Evolutionary conservation across 139 green algal species (phyloP).

Genomic region (Chloropicon primus): DNA sequence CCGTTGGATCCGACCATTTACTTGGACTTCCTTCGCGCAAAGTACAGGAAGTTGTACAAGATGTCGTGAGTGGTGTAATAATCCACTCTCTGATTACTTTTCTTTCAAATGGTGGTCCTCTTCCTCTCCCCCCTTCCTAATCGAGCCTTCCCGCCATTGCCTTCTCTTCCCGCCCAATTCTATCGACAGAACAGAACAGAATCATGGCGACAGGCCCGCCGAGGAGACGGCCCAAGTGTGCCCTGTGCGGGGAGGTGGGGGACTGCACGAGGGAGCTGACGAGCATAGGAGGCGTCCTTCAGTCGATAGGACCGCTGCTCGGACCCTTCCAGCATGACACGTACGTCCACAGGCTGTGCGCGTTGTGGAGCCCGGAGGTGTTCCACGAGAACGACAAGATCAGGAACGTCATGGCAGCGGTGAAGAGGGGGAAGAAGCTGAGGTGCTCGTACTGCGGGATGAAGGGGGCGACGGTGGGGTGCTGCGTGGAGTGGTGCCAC

Average conservation of each 20-base stretch:
- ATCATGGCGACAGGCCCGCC: too few relatives aligned
- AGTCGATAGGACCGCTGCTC: conserved; percentile 19
- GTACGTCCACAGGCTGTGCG: conserved; percentile 23
- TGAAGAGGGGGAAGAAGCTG: conserved; percentile 13
- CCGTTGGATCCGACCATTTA: conserved; percentile 57
- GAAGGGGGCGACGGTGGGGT: conserved; percentile 17
- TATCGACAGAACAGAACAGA: too few relatives aligned
- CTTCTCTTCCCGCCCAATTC: too few relatives aligned
- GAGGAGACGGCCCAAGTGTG: neutral
- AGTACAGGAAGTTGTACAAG: conserved; percentile 70
- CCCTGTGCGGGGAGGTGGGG: neutral
- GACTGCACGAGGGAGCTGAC: neutral
- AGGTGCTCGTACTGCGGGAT: conserved; percentile 8
- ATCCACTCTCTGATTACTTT: too few relatives aligned
- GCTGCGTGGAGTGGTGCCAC: conserved; percentile 16
- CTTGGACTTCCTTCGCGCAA: conserved; percentile 54
- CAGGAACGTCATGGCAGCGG: conserved; percentile 14
- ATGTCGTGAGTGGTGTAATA: neutral
- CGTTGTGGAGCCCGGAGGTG: conserved; percentile 24
- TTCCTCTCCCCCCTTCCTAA: too few relatives aligned
- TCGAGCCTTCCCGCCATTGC: too few relatives aligned
- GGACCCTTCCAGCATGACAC: conserved; percentile 15
- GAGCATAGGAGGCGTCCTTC: neutral
- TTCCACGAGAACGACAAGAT: conserved; percentile 23
- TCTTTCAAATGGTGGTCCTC: too few relatives aligned